Base-by-base conservation (phyloP, 2,329 filamentous ascomycete genomes). In the Fusarium hainanense region DNA sequence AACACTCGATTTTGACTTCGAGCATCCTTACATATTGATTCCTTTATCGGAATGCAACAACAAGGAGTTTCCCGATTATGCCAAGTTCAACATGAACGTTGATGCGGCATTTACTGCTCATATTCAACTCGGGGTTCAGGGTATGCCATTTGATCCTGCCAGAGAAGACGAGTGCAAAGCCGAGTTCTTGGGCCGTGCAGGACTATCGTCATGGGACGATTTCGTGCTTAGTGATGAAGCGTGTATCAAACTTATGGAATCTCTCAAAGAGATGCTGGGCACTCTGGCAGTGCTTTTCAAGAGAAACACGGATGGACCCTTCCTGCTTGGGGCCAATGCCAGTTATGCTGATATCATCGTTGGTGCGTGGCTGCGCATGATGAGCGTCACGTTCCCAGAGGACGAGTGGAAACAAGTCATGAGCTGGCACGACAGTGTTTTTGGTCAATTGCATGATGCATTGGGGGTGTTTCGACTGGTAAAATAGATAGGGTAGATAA, bases 281-380 rank as follows among this genome's bases (percentile, higher is more conserved):
- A 80, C 74, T 7, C 70, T 88, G 40, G 82, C 80, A 0, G 77
- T 74, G 64, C 58, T 85, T 4, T 88, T 83, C 30, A 28, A 18
- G 6, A 61, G 23, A 44, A 79, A 85, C 49, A 47, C 68, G 0
- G 76, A 64, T 14, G 85, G 86, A 9, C 84, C 85, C 0, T 89
- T 85, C 50, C 25, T 89, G 2, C 77, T 86, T 3, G 86, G 85
- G 0, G 49, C 66, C 2, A 72, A 68, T 72, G 79, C 81, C 2
- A 83, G 72, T 46, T 88, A 89, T 78, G 86, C 85, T 2, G 88
- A 89, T 70, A 71, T 88, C 1, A 86, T 89, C 34, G 82, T 89
- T 1, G 87, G 86, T 3, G 85, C 78, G 1, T 89, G 87, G 87
- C 58, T 89, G 74, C 78, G 80, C 8, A 85, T 87, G 82, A 69